A percentile compares a stretch with the other conserved stretches of the same genome.
phyloP scores from a whole-genome alignment of 2,329 filamentous ascomycete species.

The Alternaria longipes region DNA sequence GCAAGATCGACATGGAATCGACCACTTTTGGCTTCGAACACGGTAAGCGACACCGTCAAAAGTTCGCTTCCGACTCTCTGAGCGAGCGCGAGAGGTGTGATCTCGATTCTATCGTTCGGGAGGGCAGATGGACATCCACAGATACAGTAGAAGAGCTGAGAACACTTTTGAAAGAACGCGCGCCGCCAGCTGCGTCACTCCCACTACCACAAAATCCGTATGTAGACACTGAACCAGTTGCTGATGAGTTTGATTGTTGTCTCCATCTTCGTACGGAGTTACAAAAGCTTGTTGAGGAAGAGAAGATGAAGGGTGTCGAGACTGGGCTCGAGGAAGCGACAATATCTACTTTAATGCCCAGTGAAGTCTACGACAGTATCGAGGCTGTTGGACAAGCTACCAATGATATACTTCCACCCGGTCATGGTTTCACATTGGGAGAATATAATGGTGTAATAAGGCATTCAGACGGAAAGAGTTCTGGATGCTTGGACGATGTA shows the following conservation, averaged over 20 bases:
- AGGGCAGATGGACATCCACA: neutral
- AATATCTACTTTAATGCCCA: neutral
- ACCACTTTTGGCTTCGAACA: neutral
- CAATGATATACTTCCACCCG: neutral
- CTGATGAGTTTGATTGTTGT: conserved; percentile 8
- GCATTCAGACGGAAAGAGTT: neutral
- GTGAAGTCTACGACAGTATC: neutral
- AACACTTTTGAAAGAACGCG: neutral
- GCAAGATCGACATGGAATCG: neutral
- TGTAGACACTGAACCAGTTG: neutral
- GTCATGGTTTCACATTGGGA: neutral
- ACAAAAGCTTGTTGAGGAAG: neutral
- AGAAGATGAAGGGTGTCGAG: neutral
- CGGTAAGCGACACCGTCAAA: neutral
- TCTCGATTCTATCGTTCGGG: neutral
- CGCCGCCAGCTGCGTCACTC: neutral
- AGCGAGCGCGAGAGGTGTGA: neutral
- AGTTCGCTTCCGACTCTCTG: neutral
- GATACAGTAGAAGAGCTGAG: neutral
- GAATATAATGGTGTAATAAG: fast-evolving
- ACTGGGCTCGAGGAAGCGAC: neutral
- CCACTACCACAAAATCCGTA: neutral
- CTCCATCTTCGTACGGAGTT: conserved; percentile 9
- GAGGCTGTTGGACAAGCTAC: conserved; percentile 11
- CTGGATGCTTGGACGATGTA: neutral